phyloP scores from a whole-genome alignment of 2,329 filamentous ascomycete species.

The Aureobasidium namibiae region DNA sequence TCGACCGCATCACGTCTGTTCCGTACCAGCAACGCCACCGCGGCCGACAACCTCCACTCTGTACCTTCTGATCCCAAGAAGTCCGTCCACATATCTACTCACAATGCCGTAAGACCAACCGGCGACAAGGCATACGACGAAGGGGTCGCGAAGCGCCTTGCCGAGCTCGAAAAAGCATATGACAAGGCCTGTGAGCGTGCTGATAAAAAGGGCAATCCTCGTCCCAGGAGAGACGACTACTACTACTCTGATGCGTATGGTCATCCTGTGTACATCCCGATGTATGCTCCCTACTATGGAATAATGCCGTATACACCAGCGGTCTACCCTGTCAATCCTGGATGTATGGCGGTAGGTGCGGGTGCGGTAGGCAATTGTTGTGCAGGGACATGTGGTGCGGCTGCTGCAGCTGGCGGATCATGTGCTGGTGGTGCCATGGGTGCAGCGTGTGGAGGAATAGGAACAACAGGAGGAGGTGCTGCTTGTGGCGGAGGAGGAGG shows the following conservation, averaged over 20 bases:
- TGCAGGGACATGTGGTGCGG: constrained; percentile 34
- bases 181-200: constrained; percentile 31
- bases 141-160: constrained; percentile 23
- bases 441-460: constrained; percentile 29
- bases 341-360: constrained; percentile 33
- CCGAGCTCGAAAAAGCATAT: constrained; percentile 49
- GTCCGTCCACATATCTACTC: constrained; percentile 63
- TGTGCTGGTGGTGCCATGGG: constrained; percentile 34
- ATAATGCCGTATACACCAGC: constrained; percentile 23
- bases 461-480: constrained; percentile 32
- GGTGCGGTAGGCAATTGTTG: constrained; percentile 41
- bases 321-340: constrained; percentile 37
- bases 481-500: constrained; percentile 33
- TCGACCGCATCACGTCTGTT: constrained; percentile 40
- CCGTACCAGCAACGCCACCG: constrained; percentile 35
- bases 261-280: constrained; percentile 36
- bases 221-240: constrained; percentile 30
- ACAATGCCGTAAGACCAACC: constrained; percentile 52
- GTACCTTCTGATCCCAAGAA: constrained; percentile 45
- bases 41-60: constrained; percentile 26
- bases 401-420: constrained; percentile 35
- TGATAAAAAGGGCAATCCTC: constrained; percentile 29
- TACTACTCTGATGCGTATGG: constrained; percentile 37
- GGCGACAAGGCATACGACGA: constrained; percentile 21
- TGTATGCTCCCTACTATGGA: constrained; percentile 40